These are phyloP conservation scores for Globisporangium camurandrum DNA, from an alignment of 352 stramenopile species.

Conservation along the genomic window DNA sequence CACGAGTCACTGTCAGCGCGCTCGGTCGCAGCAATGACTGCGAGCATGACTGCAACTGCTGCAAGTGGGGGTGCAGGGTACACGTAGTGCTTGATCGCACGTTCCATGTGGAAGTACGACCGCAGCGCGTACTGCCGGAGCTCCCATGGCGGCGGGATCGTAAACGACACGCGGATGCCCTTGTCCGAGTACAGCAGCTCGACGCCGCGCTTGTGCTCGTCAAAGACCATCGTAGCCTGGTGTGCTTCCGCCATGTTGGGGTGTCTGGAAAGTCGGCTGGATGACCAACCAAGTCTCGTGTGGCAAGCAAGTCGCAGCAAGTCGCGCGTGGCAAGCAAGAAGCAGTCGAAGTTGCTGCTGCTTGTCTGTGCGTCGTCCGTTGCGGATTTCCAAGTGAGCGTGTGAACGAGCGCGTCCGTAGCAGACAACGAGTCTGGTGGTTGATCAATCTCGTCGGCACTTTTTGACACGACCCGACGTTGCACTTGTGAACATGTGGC, in stretches of 20 bases:
- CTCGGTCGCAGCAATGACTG: conserved; percentile 53
- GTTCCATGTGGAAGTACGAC: conserved; percentile 64
- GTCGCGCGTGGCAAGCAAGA: neutral
- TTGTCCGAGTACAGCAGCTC: conserved; percentile 83
- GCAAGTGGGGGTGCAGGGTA: conserved; percentile 70
- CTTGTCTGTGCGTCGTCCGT: conserved; percentile 3
- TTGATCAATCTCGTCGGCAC: neutral
- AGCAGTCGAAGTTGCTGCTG: too few species aligned
- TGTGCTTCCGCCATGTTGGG: conserved; percentile 76
- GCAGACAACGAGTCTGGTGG: neutral
- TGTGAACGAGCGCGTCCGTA: neutral
- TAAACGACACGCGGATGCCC: conserved; percentile 78
- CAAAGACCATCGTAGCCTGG: conserved; percentile 78
- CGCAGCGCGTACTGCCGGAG: conserved; percentile 56
- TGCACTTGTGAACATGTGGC: too few species aligned
- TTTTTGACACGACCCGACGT: neutral
- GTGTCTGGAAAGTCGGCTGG: neutral
- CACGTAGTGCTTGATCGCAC: conserved; percentile 56
- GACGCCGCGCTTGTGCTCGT: conserved; percentile 81
- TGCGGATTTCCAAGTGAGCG: conserved; percentile 9
- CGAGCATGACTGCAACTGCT: conserved; percentile 47
- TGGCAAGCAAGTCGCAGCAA: neutral
- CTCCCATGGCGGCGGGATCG: conserved; percentile 72
- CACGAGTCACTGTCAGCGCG: conserved; percentile 67
- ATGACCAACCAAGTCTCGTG: neutral